A percentile compares a stretch with the other conserved stretches of the same genome.
phyloP scores from a whole-genome alignment of 352 stramenopile species.

The Pythium dissotocum region DNA sequence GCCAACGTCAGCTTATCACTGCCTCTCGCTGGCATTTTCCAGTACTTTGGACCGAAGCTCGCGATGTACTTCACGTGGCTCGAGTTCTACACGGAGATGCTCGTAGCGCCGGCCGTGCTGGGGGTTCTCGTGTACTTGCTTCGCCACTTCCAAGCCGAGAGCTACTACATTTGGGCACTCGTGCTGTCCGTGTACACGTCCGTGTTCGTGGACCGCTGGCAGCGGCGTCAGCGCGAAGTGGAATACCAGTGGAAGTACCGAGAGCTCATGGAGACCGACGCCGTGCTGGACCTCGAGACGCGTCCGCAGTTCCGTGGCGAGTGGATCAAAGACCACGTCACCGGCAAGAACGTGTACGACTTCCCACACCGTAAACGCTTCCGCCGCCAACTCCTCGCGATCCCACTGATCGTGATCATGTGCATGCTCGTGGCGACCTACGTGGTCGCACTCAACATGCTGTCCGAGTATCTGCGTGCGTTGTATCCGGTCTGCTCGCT shows the following conservation, averaged over 20 bases:
- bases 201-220: slow-evolving; percentile 62
- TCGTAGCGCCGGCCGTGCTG: slow-evolving; percentile 52
- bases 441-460: slow-evolving; percentile 54
- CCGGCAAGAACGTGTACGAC: slow-evolving; percentile 44
- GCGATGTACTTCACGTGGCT: slow-evolving; percentile 83
- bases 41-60: slow-evolving; percentile 66
- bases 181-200: slow-evolving; percentile 59
- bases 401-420: slow-evolving; percentile 59
- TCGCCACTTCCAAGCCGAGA: slow-evolving; percentile 40
- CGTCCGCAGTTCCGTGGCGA: slow-evolving; percentile 52
- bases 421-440: slow-evolving; percentile 56
- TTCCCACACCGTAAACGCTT: slow-evolving; percentile 62
- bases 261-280: slow-evolving; percentile 32
- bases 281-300: slow-evolving; percentile 42
- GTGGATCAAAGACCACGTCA: slow-evolving; percentile 55
- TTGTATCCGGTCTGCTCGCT: slow-evolving; percentile 40
- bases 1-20: slow-evolving; percentile 33
- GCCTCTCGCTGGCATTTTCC: slow-evolving; percentile 51
- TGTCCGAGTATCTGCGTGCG: slow-evolving; percentile 51
- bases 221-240: slow-evolving; percentile 45
- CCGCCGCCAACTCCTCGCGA: slow-evolving; percentile 46
- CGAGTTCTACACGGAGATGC: slow-evolving; percentile 83
- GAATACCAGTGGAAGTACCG: slow-evolving; percentile 67
- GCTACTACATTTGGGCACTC: slow-evolving; percentile 49
- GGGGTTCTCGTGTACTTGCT: slow-evolving; percentile 57